Base-by-base conservation (phyloP, 2,329 filamentous ascomycete genomes). In the Aspergillus hiratsukae region DNA sequence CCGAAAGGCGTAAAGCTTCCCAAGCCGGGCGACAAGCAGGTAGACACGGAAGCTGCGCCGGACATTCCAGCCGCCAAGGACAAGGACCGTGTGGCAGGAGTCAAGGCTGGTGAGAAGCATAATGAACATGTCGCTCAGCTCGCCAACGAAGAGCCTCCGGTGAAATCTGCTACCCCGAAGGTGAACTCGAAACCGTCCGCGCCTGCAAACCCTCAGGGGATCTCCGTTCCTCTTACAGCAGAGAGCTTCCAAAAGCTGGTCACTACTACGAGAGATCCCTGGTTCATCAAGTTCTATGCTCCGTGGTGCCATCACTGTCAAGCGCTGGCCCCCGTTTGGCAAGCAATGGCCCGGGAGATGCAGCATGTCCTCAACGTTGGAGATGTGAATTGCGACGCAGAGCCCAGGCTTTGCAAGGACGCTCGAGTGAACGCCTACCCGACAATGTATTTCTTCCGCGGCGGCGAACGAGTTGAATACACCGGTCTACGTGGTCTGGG, bases 281-380 rank as follows among this genome's bases (percentile, higher is more conserved):
- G 94, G 94, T 97, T 99, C 70, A 86, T 99, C 80, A 99, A 99
- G 75, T 97, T 99, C 72, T 97, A 97, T 72, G 92, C 91, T 19
- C 95, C 94, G 5, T 97, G 93, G 94, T 99, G 94, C 73, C 86
- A 87, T 64, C 94, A 99, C 75, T 99, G 95, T 75, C 90, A 96
- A 76, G 90, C 90, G 40, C 86, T 99, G 82, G 90, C 89, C 37
- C 89, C 94, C 2, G 91, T 86, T 61, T 99, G 94, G 94, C 80
- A 86, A 59, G 89, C 93, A 67, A 85, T 99, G 75, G 89, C 89
- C 48, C 91, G 92, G 71, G 90, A 93, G 69, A 94, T 97, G 90
- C 85, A 91, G 73, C 89, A 88, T 46, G 87, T 85, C 62, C 84
- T 99, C 57, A 97, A 97, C 69, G 81, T 99, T 67, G 94, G 93